Evolutionary conservation across 129 eudicot species (phyloP).

Genomic region (Saussurea involucrata): DNA sequence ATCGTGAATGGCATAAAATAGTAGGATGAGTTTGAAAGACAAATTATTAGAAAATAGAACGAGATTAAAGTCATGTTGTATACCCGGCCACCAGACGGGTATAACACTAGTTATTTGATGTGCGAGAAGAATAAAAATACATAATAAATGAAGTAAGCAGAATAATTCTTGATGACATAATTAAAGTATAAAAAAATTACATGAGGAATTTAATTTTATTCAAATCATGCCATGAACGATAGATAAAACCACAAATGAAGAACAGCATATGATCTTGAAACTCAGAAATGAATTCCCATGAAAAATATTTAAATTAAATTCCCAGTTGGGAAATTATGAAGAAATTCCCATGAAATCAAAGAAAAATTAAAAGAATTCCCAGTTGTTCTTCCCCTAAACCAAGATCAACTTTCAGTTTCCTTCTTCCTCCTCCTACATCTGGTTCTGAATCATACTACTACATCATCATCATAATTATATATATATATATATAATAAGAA

Average conservation of each 20-base stretch:
- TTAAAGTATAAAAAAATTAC: no score
- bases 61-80: no score
- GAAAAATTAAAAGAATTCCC: constrained; percentile 26
- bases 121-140: not conserved
- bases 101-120: no score
- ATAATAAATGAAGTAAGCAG: not conserved
- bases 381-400: constrained; percentile 13
- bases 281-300: not conserved
- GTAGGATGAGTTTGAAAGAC: no score
- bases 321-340: constrained; percentile 31
- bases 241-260: not conserved
- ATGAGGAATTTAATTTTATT: no score
- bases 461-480: not conserved
- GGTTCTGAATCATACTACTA: constrained; percentile 6
- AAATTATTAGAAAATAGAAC: no score
- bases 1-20: no score
- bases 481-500: constrained; percentile 2
- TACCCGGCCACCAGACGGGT: no score
- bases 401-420: constrained; percentile 8
- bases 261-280: not conserved
- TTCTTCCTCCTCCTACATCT: constrained; percentile 13
- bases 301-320: constrained; percentile 13
- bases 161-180: not conserved
- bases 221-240: not conserved
- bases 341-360: constrained; percentile 15